These are phyloP conservation scores for Puccinia polysora DNA, from an alignment of 1,284 basidiomycete genomes.

Conservation along the genomic window DNA sequence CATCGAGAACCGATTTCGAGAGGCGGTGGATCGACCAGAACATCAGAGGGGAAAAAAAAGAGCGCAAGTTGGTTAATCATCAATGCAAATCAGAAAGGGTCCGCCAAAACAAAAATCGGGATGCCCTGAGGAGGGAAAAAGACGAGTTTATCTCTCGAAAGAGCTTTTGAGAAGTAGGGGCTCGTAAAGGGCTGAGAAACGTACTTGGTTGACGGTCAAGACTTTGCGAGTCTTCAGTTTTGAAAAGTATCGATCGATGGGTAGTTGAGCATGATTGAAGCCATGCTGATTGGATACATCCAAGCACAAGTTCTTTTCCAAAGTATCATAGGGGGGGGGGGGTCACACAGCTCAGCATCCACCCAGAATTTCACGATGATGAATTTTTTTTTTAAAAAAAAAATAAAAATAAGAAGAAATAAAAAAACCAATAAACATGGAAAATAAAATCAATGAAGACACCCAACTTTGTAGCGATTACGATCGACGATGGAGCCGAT, in stretches of 20 bases:
- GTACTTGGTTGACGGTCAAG: conserved; percentile 86
- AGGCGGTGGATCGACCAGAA: no score
- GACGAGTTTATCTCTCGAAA: no score
- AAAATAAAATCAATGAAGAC: no score
- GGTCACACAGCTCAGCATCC: background rate
- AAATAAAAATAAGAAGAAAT: background rate
- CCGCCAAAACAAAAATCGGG: no score
- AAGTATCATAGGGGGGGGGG: background rate
- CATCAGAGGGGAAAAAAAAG: no score
- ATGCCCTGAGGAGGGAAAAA: no score
- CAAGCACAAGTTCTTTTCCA: conserved; percentile 73
- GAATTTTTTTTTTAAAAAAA: background rate
- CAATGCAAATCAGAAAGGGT: no score
- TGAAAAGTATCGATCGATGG: conserved; percentile 80
- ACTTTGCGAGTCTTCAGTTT: conserved; percentile 85
- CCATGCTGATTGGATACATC: conserved; percentile 73
- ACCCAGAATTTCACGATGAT: no score
- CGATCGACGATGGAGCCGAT: conserved; percentile 95
- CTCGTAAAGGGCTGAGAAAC: conserved; percentile 34
- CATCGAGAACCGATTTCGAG: no score
- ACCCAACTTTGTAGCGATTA: conserved; percentile 97
- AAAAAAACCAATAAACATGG: no score
- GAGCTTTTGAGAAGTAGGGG: background rate
- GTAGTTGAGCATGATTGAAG: conserved; percentile 80
- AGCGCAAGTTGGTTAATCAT: no score